Percentiles rank a stretch among this genome's conserved stretches.
Conservation (phyloP, 306 rosid genomes). For the Quercus alba region DNA sequence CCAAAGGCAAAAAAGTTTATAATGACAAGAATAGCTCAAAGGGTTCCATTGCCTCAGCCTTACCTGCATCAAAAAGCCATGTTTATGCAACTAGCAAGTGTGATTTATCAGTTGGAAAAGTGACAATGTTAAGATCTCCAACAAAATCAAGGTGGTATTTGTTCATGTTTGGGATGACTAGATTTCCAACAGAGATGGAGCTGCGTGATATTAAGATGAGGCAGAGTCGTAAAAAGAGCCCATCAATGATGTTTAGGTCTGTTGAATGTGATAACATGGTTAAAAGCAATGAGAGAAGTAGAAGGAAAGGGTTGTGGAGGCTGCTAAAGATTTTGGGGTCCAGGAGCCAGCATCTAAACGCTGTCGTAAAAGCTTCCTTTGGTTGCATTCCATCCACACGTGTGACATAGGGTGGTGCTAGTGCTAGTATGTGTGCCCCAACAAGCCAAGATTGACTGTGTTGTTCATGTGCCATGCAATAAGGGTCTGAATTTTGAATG, state of each 20-base stretch:
- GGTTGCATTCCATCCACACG: neutral
- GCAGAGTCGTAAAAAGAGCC: conserved; percentile 39
- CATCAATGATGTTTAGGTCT: conserved; percentile 31
- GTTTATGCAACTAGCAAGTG: neutral
- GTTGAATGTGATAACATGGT: conserved; percentile 15
- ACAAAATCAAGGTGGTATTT: conserved; percentile 62
- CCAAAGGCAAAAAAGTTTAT: too few species aligned
- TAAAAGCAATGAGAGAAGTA: neutral
- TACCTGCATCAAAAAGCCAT: neutral
- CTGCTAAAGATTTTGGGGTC: conserved; percentile 36
- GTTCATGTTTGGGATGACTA: conserved; percentile 57
- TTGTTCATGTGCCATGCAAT: too few species aligned
- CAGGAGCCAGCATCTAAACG: conserved; percentile 28
- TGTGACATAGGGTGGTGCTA: neutral
- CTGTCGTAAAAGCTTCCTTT: conserved; percentile 35
- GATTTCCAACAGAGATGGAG: conserved; percentile 53
- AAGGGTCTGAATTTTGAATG: neutral
- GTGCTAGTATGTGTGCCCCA: neutral
- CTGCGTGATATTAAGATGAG: conserved; percentile 55
- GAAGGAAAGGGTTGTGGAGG: conserved; percentile 40
- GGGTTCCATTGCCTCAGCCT: conserved; percentile 4
- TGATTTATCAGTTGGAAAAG: conserved; percentile 28
- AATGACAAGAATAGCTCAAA: neutral
- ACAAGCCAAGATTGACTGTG: too few species aligned
- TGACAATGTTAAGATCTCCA: conserved; percentile 35